Base-by-base conservation (phyloP, 73 alveolate species). In the Uronychia binucleata region DNA sequence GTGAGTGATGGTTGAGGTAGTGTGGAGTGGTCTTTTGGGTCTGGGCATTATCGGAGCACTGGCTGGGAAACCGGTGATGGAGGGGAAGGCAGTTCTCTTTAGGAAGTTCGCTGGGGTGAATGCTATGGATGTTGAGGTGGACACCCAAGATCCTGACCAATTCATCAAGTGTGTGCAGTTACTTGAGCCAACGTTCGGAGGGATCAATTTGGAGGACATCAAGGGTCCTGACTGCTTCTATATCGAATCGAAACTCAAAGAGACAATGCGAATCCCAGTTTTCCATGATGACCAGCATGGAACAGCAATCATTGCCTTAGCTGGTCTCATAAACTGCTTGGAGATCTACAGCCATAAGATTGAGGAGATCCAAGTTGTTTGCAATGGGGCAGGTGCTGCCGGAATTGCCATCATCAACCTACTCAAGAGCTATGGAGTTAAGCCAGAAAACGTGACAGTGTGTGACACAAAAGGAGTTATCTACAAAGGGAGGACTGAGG, bases 311-410 rank as follows among this genome's bases (percentile, higher is more conserved):
- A 82, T 91, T 30, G 86, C 79, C 31, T 57, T 89, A 0, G 97
- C 97, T 33, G 97, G 97, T 1, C 79, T 91, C 57, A 91, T 91
- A 0, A 91, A 91, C 79, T 91, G 94, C 32, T 27, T 57, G 5
- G 82, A 91, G 11, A 77, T 81, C 59, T 34, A 81, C 31, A 83
- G 85, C 19, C 32, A 89, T 77, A 85, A 93, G 78, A 57, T 88
- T n/a, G 88, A 93, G 59, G 94, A 93, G 33, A 29, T 88, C 74
- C 91, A 89, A 81, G 86, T 94, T 26, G 98, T 94, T 0, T 33
- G 81, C 86, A 87, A 83, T 77, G 98, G 98, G 1, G 98, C 98
- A 11, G 98, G 98, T 28, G 98, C 98, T 57, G 94, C 98, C 19
- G 98, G 98, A 25, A 80, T 91, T 34, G 98, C 98, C 30, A 83